Evolutionary conservation across 169 alveolate species (phyloP).

Genomic region (Plasmodium vinckei): DNA sequence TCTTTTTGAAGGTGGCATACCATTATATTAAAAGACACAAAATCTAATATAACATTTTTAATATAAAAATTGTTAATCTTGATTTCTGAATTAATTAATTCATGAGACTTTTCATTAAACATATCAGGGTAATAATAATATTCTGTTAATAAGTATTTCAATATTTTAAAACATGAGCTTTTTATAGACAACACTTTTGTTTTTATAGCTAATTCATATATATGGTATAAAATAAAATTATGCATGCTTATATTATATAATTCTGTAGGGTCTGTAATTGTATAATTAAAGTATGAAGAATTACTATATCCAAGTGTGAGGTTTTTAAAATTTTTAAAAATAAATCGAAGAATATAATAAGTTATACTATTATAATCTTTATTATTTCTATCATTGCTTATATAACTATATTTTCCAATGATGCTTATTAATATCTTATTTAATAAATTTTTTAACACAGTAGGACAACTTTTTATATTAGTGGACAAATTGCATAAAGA

Average conservation of each 20-base stretch:
- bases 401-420: slow-evolving; percentile 43
- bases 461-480: slow-evolving; percentile 29
- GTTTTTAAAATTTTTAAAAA: slow-evolving; percentile 41
- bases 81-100: slow-evolving; percentile 66
- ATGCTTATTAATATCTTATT: slow-evolving; percentile 41
- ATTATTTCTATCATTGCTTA: slow-evolving; percentile 8
- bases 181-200: slow-evolving; percentile 50
- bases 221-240: slow-evolving; percentile 65
- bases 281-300: slow-evolving; percentile 18
- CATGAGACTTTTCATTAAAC: slow-evolving; percentile 65
- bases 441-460: slow-evolving; percentile 20
- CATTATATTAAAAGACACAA: slow-evolving; percentile 72
- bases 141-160: slow-evolving; percentile 62
- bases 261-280: slow-evolving; percentile 44
- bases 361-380: slow-evolving; percentile 45
- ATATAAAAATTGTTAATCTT: slow-evolving; percentile 38
- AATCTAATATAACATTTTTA: slow-evolving; percentile 69
- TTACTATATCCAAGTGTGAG: slow-evolving; percentile 24
- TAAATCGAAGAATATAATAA: slow-evolving; percentile 40
- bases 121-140: slow-evolving; percentile 69
- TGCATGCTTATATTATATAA: slow-evolving; percentile 59
- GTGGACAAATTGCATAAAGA: slow-evolving; percentile 25
- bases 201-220: slow-evolving; percentile 57
- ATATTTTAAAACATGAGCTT: slow-evolving; percentile 65
- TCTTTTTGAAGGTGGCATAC: slow-evolving; percentile 66